Evolutionary conservation across 768 basidiomycete genomes (phyloP).

Genomic region (Fomitopsis pulvina): DNA sequence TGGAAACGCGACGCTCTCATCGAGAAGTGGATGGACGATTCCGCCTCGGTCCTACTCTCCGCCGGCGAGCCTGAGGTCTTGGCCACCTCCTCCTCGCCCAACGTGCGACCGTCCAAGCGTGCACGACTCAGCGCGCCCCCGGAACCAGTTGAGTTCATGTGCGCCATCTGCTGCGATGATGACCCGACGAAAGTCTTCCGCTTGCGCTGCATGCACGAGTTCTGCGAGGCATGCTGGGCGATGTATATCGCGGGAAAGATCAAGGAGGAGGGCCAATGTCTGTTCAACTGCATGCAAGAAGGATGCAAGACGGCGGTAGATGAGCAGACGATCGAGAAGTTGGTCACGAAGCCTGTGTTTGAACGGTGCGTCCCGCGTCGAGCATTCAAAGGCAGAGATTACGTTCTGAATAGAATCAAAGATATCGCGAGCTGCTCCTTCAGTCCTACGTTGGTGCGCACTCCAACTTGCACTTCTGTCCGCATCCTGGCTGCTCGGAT

Average conservation of each 20-base stretch:
- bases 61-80: constrained; percentile 27
- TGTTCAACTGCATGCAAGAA: constrained; percentile 76
- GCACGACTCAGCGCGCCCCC: constrained; percentile 20
- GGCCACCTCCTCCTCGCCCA: constrained; percentile 8
- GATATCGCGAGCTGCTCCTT: constrained; percentile 67
- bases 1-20: constrained; percentile 98
- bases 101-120: constrained; percentile 20
- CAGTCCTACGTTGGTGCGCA: constrained; percentile 89
- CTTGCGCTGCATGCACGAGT: constrained; percentile 77
- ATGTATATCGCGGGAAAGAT: constrained; percentile 76
- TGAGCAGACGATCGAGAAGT: constrained; percentile 47
- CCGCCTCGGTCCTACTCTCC: constrained; percentile 49
- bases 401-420: constrained; percentile 3
- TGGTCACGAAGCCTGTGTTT: constrained; percentile 38
- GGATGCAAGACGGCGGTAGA: constrained; percentile 59
- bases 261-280: constrained; percentile 69
- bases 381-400: no score
- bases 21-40: constrained; percentile 94
- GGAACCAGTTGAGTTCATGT: constrained; percentile 59
- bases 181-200: constrained; percentile 50
- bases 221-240: constrained; percentile 80
- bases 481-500: constrained; percentile 88
- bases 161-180: constrained; percentile 84
- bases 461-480: constrained; percentile 84
- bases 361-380: constrained; percentile 14